phyloP scores from a whole-genome alignment of 306 rosid species.

The Cicer judaicum region DNA sequence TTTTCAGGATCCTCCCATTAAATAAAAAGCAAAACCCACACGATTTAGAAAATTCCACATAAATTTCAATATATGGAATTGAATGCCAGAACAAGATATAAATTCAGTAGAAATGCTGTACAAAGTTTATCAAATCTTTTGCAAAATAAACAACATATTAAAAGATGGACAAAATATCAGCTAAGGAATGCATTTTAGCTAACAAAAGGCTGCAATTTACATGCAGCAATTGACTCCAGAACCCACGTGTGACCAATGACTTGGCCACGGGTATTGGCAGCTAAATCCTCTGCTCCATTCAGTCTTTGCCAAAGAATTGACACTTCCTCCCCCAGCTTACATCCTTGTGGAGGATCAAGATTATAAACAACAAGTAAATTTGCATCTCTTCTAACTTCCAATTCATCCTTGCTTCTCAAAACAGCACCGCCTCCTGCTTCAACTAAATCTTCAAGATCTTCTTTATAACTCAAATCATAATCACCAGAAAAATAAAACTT shows the following conservation, averaged over 20 bases:
- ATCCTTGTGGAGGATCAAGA: conserved; percentile 77
- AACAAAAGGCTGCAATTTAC: conserved; percentile 66
- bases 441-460: conserved; percentile 73
- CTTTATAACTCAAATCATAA: conserved; percentile 57
- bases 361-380: conserved; percentile 72
- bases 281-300: conserved; percentile 78
- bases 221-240: conserved; percentile 82
- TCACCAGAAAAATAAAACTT: conserved; percentile 75
- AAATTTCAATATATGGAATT: neutral
- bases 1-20: neutral
- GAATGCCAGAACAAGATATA: conserved; percentile 4
- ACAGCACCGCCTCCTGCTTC: conserved; percentile 74
- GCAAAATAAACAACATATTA: conserved; percentile 17
- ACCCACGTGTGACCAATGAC: conserved; percentile 87
- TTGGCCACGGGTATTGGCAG: conserved; percentile 57
- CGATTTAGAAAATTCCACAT: neutral
- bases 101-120: conserved; percentile 35
- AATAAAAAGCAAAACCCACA: neutral
- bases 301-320: conserved; percentile 80
- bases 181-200: conserved; percentile 46
- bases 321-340: conserved; percentile 85
- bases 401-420: conserved; percentile 58
- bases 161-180: neutral
- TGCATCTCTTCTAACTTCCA: conserved; percentile 43
- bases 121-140: conserved; percentile 19